A percentile compares a stretch with the other conserved stretches of the same genome.
Conservation (phyloP, 140 eudicot species). For the Bidens hawaiensis region DNA sequence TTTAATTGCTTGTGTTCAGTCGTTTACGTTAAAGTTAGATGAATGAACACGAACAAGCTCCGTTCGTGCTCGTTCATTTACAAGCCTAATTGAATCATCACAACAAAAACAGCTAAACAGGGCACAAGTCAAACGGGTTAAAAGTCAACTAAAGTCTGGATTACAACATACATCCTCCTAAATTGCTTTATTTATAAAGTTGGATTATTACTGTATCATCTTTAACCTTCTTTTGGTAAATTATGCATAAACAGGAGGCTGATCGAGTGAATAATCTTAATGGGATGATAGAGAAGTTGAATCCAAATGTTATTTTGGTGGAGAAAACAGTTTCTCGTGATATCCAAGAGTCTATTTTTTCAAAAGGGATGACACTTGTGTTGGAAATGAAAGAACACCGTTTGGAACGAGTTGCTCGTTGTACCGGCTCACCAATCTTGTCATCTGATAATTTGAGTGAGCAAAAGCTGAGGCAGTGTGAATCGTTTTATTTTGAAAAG, state of each 20-base stretch:
- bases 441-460: conserved; percentile 40
- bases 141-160: not conserved
- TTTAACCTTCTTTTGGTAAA: not conserved
- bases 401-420: conserved; percentile 71
- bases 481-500: conserved; percentile 70
- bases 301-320: conserved; percentile 71
- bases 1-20: too few relatives aligned
- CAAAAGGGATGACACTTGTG: conserved; percentile 72
- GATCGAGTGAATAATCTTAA: conserved; percentile 38
- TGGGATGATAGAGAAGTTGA: conserved; percentile 54
- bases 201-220: not conserved
- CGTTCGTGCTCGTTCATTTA: too few relatives aligned
- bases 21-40: too few relatives aligned
- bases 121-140: not conserved
- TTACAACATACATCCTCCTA: not conserved
- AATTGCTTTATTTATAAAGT: not conserved
- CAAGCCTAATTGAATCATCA: too few relatives aligned
- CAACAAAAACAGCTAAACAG: not conserved
- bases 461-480: conserved; percentile 63
- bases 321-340: conserved; percentile 91
- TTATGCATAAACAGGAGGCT: conserved; percentile 41
- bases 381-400: conserved; percentile 86
- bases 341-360: conserved; percentile 63
- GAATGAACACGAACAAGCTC: too few relatives aligned
- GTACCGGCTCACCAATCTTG: conserved; percentile 65